Conservation (phyloP, 2,329 filamentous ascomycete species). For the Phyllosticta citribraziliensis region DNA sequence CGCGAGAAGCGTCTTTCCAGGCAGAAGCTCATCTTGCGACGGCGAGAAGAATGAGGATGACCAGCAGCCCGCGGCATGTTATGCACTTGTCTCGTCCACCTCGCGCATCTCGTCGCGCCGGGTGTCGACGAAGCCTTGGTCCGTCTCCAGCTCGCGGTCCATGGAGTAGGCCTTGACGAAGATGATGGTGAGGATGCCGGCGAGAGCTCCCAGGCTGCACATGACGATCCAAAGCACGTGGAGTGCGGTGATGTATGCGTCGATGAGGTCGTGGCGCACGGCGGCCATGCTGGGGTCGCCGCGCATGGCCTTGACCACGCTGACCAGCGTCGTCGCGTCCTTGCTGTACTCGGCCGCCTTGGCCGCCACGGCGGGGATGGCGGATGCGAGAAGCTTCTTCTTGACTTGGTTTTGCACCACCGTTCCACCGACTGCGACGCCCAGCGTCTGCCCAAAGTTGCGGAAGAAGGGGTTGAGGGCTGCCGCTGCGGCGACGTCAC, state of each 20-base stretch:
- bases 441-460: conserved; percentile 40
- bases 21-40: no score
- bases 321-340: conserved; percentile 19
- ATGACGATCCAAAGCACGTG: conserved; percentile 22
- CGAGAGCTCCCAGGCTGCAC: conserved; percentile 18
- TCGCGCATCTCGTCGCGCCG: neutral
- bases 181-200: conserved; percentile 15
- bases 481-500: conserved; percentile 26
- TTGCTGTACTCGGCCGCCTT: conserved; percentile 16
- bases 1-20: no score
- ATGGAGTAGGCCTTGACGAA: conserved; percentile 5
- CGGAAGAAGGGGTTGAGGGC: conserved; percentile 38
- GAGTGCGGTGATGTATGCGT: conserved; percentile 18
- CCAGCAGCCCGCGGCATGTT: no score
- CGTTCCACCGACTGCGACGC: conserved; percentile 34
- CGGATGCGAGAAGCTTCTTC: conserved; percentile 12
- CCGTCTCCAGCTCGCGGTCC: conserved; percentile 8
- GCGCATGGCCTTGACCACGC: conserved; percentile 17
- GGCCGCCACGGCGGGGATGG: conserved; percentile 12
- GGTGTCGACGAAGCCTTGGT: conserved; percentile 6
- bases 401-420: conserved; percentile 30
- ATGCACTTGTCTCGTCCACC: neutral
- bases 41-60: no score
- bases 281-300: conserved; percentile 12
- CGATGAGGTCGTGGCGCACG: conserved; percentile 16